Percentiles rank a stretch among this genome's conserved stretches.
Conservation (phyloP, 345 rosid genomes). For the Eucalyptus erythrocorys region DNA sequence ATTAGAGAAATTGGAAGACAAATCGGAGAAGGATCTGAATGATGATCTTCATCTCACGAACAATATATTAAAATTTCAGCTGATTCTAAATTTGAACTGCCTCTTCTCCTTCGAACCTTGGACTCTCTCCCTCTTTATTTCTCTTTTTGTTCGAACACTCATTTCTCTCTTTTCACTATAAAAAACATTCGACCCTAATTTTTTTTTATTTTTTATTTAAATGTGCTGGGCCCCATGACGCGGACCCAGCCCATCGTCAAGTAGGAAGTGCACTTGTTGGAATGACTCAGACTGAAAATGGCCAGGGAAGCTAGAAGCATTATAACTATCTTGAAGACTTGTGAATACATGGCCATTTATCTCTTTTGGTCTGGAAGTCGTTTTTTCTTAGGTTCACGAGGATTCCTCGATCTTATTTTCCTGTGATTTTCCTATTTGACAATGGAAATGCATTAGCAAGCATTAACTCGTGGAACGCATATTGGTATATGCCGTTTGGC, state of each 20-base stretch:
- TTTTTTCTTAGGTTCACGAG: no score
- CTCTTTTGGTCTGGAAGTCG: neutral
- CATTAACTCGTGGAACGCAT: no score
- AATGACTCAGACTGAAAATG: neutral
- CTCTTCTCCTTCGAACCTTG: neutral
- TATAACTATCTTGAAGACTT: neutral
- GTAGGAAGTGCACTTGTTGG: neutral
- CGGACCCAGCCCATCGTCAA: neutral
- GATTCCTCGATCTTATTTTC: no score
- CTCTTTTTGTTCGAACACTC: neutral
- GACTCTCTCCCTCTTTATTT: no score
- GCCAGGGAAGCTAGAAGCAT: neutral
- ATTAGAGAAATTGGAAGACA: no score
- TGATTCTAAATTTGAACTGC: no score
- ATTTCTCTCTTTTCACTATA: neutral
- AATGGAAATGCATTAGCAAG: no score
- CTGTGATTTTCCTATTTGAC: no score
- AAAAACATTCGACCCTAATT: neutral
- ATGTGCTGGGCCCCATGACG: neutral
- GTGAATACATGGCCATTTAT: neutral
- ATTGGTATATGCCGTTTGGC: no score
- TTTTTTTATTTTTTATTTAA: accelerated
- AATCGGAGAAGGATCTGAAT: no score
- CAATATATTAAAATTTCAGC: no score
- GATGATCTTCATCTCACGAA: no score